These are phyloP conservation scores for Fraxinus americana DNA, from an alignment of 257 asterid species.

Conservation along the genomic window DNA sequence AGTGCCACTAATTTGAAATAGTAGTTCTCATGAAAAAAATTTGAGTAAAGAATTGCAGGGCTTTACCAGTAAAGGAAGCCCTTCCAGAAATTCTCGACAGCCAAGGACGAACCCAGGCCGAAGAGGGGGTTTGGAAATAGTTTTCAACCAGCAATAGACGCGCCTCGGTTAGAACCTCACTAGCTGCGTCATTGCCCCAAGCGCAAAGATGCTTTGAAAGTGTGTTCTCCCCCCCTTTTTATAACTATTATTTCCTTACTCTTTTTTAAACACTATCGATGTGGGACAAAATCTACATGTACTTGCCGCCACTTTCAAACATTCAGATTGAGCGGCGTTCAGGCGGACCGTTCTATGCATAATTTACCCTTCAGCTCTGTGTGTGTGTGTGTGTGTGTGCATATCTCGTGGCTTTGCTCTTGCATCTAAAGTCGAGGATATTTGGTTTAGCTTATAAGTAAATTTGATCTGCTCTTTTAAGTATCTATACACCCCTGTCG, in stretches of 20 bases:
- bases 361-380: too few relatives aligned
- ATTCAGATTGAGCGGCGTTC: too few relatives aligned
- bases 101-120: conserved; percentile 20
- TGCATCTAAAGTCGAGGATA: too few relatives aligned
- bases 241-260: background rate
- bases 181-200: conserved; percentile 43
- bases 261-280: background rate
- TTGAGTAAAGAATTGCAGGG: conserved; percentile 14
- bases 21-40: too few relatives aligned
- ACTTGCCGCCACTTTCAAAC: background rate
- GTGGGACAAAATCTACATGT: background rate
- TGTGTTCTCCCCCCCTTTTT: rapidly evolving
- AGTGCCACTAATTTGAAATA: too few relatives aligned
- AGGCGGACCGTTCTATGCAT: too few relatives aligned
- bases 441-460: too few relatives aligned
- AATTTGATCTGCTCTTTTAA: too few relatives aligned
- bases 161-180: conserved; percentile 26
- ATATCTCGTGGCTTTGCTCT: too few relatives aligned
- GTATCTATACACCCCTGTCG: too few relatives aligned
- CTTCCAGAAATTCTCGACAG: conserved; percentile 39
- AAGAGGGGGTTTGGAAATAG: conserved; percentile 38
- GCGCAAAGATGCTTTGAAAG: background rate
- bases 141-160: conserved; percentile 44
- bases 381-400: background rate
- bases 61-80: conserved; percentile 21